A percentile compares a stretch with the other conserved stretches of the same genome.
phyloP scores from a whole-genome alignment of 1,284 basidiomycete genomes.

The Leccinum subrobustum region DNA sequence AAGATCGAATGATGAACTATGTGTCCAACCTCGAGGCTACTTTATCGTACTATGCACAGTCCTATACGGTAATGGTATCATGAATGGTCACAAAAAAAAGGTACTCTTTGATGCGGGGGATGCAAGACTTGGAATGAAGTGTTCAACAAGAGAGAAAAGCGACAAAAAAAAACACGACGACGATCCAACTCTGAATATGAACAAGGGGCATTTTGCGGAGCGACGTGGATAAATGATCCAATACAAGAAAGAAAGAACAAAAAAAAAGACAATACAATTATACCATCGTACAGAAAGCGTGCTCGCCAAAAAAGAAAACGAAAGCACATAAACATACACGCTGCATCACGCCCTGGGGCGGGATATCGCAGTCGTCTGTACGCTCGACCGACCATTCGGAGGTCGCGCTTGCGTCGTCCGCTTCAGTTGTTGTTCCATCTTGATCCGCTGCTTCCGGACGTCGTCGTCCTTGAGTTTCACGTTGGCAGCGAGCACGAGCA shows the following conservation, averaged over 20 bases:
- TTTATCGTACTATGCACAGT: constrained; percentile 19
- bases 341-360: constrained; percentile 27
- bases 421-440: constrained; percentile 67
- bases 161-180: background rate
- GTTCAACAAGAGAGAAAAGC: background rate
- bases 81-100: background rate
- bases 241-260: background rate
- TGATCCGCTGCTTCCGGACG: constrained; percentile 69
- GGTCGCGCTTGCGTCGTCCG: constrained; percentile 49
- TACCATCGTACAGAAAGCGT: constrained; percentile 15
- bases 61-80: constrained; percentile 19
- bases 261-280: background rate
- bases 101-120: constrained; percentile 10
- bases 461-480: constrained; percentile 84
- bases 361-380: constrained; percentile 31
- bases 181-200: background rate
- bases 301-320: constrained; percentile 7
- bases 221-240: background rate
- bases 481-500: constrained; percentile 60
- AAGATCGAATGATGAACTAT: background rate
- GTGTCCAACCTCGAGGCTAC: background rate
- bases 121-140: constrained; percentile 4
- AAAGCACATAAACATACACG: constrained; percentile 6
- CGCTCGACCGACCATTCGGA: constrained; percentile 25
- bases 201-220: background rate